A percentile compares a stretch with the other conserved stretches of the same genome.
Evolutionary conservation across 164 flowering plant species (phyloP).

Genomic region (Warburgia ugandensis): DNA sequence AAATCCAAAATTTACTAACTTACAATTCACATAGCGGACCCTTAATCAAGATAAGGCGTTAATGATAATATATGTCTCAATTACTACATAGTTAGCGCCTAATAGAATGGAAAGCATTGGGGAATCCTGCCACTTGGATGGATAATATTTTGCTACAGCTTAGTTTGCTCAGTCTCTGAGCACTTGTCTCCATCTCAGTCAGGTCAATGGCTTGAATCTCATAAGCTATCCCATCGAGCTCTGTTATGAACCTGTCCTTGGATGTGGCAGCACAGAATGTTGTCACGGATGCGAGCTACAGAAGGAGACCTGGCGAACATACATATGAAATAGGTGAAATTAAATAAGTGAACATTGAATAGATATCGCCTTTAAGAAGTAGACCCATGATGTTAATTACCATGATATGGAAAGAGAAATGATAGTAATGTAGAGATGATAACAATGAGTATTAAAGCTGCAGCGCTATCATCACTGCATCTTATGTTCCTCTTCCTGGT

Average conservation of each 20-base stretch:
- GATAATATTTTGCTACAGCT: too few species aligned
- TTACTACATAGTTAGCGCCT: not conserved
- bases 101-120: not conserved
- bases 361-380: too few species aligned
- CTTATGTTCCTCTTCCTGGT: too few species aligned
- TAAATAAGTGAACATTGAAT: not conserved
- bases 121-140: not conserved
- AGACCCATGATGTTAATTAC: too few species aligned
- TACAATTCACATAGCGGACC: too few species aligned
- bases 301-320: conserved; percentile 55
- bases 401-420: too few species aligned
- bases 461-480: too few species aligned
- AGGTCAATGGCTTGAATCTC: conserved; percentile 89
- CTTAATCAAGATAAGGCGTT: too few species aligned
- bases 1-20: too few species aligned
- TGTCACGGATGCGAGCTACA: conserved; percentile 52
- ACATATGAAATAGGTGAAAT: not conserved
- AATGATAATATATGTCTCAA: not conserved
- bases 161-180: conserved; percentile 51
- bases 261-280: conserved; percentile 86
- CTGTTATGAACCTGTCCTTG: conserved; percentile 59
- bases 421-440: too few species aligned
- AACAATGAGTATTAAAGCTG: too few species aligned
- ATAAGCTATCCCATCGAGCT: conserved; percentile 61
- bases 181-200: conserved; percentile 74